These are phyloP conservation scores for Alternaria alternata DNA, from an alignment of 2,329 filamentous ascomycete species.

Conservation along the genomic window DNA sequence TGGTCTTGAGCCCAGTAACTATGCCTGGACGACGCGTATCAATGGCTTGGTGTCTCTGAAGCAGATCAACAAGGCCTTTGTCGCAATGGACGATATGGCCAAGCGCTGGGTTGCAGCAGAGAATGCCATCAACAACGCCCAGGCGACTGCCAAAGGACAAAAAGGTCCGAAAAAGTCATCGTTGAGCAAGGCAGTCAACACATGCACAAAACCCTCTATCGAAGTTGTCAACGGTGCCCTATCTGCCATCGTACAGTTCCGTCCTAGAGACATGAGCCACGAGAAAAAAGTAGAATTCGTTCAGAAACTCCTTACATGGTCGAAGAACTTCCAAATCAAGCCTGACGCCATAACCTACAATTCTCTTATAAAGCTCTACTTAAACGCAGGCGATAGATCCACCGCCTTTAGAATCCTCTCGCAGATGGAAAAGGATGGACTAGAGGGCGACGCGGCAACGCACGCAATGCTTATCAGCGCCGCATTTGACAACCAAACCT, in stretches of 20 bases:
- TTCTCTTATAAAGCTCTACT: conserved; percentile 68
- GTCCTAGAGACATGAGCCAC: conserved; percentile 47
- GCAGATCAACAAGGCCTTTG: conserved; percentile 64
- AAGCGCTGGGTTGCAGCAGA: conserved; percentile 62
- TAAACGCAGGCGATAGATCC: conserved; percentile 59
- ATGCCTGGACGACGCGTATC: conserved; percentile 76
- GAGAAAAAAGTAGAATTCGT: conserved; percentile 50
- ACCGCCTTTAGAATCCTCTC: conserved; percentile 64
- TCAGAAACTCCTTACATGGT: conserved; percentile 53
- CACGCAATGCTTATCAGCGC: conserved; percentile 76
- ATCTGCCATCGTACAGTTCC: conserved; percentile 62
- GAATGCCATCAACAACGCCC: conserved; percentile 19
- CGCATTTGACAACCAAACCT: conserved; percentile 59
- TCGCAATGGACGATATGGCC: conserved; percentile 72
- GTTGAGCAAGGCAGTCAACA: conserved; percentile 40
- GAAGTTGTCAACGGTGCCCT: conserved; percentile 75
- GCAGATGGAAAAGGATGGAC: conserved; percentile 64
- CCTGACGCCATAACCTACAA: conserved; percentile 68
- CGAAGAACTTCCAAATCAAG: conserved; percentile 54
- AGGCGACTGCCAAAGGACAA: conserved; percentile 12
- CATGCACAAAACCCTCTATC: conserved; percentile 66
- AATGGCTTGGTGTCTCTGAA: conserved; percentile 68
- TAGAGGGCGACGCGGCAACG: conserved; percentile 72
- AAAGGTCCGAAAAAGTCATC: conserved; percentile 21
- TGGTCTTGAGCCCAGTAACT: conserved; percentile 67